Base-by-base conservation (phyloP, 2,329 filamentous ascomycete genomes). In the Endothia cerciana region DNA sequence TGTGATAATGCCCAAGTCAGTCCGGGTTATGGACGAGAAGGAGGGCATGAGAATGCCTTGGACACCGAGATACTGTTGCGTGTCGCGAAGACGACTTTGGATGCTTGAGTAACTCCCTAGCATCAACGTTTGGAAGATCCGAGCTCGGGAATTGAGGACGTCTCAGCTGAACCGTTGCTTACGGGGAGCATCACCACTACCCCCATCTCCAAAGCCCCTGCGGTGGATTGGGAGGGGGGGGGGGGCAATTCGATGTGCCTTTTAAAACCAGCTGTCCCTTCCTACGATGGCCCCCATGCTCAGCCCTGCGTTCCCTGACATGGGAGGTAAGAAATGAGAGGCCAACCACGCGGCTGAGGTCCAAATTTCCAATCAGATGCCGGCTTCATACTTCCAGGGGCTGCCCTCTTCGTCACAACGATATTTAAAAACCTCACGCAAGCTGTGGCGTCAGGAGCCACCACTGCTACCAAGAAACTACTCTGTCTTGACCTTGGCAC, bases 341-440 rank as follows among this genome's bases (percentile, higher is more conserved):
- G 47, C 47, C 47, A 51, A 28, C 47, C 47, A 51, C 28, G 47
- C 25, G 47, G 47, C 47, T 51, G 47, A 51, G 47, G 15, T 51
- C 22, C 13, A 13, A 51, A 4, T 17, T 17, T 5, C 13, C 11
- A 5, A 13, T 19, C 45, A 49, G 45, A 28, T 10, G 10, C 11
- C 22, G 45, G 45, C 45, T 10, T 49, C 22, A 5, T 5, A 17
- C 17, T 51, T 30, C 28, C n/a, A 4, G 5, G 13, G 22, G 25
- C 11, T 22, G 22, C 47, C 22, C 47, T 28, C 13, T 4, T 17
- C 25, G 47, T 51, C 13, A 51, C 6, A 15, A 17, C 7, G 47
- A 30, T 17, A 13, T 28, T 6, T 7, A 22, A 19, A 30, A 25
- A 2, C n/a, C 47, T 28, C 11, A 11, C 25, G 4, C 11, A 22